Percentiles rank a stretch among this genome's conserved stretches.
Conservation (phyloP, 2,329 filamentous ascomycete species). For the Sporothrix inflata region DNA sequence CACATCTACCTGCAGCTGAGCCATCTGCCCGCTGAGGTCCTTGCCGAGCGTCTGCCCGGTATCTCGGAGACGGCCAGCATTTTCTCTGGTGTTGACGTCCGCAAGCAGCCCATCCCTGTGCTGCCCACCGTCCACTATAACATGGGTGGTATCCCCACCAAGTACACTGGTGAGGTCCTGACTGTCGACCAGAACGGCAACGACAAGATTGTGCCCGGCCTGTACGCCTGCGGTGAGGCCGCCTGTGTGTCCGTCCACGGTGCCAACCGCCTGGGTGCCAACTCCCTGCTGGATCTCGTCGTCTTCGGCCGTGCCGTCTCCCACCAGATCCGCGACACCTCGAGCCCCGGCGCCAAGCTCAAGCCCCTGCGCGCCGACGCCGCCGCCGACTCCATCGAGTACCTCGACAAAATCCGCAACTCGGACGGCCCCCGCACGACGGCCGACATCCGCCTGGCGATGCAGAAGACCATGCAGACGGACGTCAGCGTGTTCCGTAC, state of each 20-base stretch:
- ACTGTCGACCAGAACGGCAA: slow-evolving; percentile 84
- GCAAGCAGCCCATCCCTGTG: slow-evolving; percentile 95
- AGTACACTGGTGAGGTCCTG: slow-evolving; percentile 95
- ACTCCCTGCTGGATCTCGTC: slow-evolving; percentile 95
- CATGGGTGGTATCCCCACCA: slow-evolving; percentile 98
- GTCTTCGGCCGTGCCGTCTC: slow-evolving; percentile 98
- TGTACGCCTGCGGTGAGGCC: slow-evolving; percentile 96
- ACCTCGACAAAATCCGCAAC: slow-evolving; percentile 83
- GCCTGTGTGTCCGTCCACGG: slow-evolving; percentile 98
- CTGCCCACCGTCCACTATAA: slow-evolving; percentile 98
- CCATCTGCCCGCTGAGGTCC: slow-evolving; percentile 87
- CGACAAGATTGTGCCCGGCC: slow-evolving; percentile 89
- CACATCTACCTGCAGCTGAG: slow-evolving; percentile 98
- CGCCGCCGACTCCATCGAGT: slow-evolving; percentile 82
- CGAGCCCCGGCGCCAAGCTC: slow-evolving; percentile 79
- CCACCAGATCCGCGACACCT: slow-evolving; percentile 95
- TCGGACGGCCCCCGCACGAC: slow-evolving; percentile 85
- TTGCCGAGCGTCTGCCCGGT: slow-evolving; percentile 95
- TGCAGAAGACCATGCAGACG: slow-evolving; percentile 98
- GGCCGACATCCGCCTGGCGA: slow-evolving; percentile 82
- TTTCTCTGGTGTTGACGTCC: slow-evolving; percentile 95
- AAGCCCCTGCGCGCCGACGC: slow-evolving; percentile 82
- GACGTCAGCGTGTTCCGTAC: slow-evolving; percentile 97
- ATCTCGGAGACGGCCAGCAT: slow-evolving; percentile 98
- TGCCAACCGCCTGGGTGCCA: slow-evolving; percentile 95